A percentile compares a stretch with the other conserved stretches of the same genome.
These are phyloP conservation scores for Talaromyces proteolyticus DNA, from an alignment of 495 filamentous ascomycete genomes.

Conservation along the genomic window DNA sequence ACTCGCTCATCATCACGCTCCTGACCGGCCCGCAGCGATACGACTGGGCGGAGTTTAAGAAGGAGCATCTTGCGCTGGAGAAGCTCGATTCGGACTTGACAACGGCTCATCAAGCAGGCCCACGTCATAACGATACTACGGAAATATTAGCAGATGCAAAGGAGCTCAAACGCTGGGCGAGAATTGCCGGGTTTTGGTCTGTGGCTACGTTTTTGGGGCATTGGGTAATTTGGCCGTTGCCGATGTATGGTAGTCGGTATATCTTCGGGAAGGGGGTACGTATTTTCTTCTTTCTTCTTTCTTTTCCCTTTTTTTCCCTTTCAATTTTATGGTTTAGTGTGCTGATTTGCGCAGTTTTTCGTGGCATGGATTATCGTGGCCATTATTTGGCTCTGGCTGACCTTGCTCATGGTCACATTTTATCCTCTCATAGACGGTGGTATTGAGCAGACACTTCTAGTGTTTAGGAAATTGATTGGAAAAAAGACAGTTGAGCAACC, in stretches of 20 bases:
- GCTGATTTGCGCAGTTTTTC: constrained; percentile 49
- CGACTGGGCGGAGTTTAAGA: constrained; percentile 31
- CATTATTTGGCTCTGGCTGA: constrained; percentile 66
- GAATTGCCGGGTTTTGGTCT: constrained; percentile 31
- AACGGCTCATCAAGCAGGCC: constrained; percentile 13
- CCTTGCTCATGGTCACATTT: constrained; percentile 26
- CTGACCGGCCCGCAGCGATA: constrained; percentile 23
- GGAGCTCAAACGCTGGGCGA: constrained; percentile 29
- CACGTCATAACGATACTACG: background rate
- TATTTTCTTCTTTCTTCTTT: background rate
- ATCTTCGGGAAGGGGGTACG: constrained; percentile 25
- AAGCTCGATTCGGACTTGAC: constrained; percentile 21
- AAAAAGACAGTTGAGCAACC: too few species aligned
- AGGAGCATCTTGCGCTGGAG: constrained; percentile 26
- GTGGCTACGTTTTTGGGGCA: constrained; percentile 30
- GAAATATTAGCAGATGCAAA: constrained; percentile 13
- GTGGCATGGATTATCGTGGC: constrained; percentile 71
- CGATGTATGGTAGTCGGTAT: constrained; percentile 35
- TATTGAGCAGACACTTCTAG: background rate
- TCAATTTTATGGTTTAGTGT: background rate
- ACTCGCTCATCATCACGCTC: constrained; percentile 28
- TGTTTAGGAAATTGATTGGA: background rate
- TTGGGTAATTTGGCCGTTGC: constrained; percentile 34
- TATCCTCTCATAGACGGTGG: constrained; percentile 32
- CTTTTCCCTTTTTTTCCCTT: constrained; percentile 9